These are phyloP conservation scores for Globisporangium alternatum DNA, from an alignment of 352 stramenopile species.

Conservation along the genomic window DNA sequence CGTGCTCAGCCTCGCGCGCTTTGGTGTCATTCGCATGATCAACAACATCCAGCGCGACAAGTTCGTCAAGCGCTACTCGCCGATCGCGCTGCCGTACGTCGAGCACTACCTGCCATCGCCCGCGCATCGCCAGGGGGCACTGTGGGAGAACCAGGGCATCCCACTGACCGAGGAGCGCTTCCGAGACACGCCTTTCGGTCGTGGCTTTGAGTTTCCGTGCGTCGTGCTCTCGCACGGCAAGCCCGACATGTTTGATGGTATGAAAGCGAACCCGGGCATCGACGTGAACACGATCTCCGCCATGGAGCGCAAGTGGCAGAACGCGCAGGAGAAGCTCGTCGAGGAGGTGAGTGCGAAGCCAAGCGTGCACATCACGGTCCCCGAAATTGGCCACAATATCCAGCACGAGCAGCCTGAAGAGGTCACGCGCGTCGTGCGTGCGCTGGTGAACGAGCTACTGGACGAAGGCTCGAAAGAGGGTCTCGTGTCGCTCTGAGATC, in stretches of 20 bases:
- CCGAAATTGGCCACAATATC: constrained; percentile 64
- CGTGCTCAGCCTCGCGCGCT: constrained; percentile 44
- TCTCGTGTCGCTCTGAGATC: constrained; percentile 9
- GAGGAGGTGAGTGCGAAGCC: constrained; percentile 35
- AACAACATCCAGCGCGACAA: constrained; percentile 62
- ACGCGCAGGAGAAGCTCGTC: constrained; percentile 52
- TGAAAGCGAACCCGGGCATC: constrained; percentile 55
- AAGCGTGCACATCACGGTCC: constrained; percentile 48
- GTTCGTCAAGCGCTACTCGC: constrained; percentile 48
- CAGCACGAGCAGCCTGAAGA: constrained; percentile 71
- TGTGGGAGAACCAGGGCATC: constrained; percentile 57
- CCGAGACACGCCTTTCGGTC: constrained; percentile 22
- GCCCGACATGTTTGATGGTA: constrained; percentile 62
- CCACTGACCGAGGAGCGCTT: constrained; percentile 62
- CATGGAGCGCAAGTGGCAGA: constrained; percentile 66
- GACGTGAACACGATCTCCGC: constrained; percentile 34
- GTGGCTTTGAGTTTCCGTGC: constrained; percentile 49
- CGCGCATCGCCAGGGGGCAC: constrained; percentile 50
- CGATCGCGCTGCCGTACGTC: constrained; percentile 50
- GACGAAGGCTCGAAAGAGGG: constrained; percentile 11
- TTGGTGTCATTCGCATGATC: constrained; percentile 71
- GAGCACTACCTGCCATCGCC: constrained; percentile 65
- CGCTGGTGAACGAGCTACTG: constrained; percentile 38
- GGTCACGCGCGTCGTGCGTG: constrained; percentile 48
- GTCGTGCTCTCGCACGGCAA: constrained; percentile 71